phyloP scores from a whole-genome alignment of 2,329 filamentous ascomycete species.

The Diaporthe nobilis region DNA sequence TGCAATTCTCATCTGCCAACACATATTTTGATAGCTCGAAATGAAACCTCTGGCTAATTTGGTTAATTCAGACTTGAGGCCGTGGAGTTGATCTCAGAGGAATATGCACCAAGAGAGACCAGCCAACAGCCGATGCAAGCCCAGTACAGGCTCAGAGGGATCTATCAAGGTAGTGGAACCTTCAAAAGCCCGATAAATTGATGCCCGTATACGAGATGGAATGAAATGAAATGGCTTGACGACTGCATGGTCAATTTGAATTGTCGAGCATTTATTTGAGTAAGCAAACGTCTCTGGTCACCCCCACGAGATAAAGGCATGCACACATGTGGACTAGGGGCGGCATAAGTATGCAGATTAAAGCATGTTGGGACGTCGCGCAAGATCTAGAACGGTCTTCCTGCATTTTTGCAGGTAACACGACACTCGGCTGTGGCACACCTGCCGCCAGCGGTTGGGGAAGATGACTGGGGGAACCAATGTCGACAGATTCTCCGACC shows the following conservation, averaged over 20 bases:
- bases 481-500: background rate
- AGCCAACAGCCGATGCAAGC: background rate
- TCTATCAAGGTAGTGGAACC: background rate
- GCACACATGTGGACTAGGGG: background rate
- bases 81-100: background rate
- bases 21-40: background rate
- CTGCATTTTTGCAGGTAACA: background rate
- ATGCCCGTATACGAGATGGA: background rate
- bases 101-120: background rate
- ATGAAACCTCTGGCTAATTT: background rate
- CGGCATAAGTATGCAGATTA: background rate
- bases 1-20: background rate
- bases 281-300: background rate
- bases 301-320: background rate
- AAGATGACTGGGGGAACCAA: slow-evolving; percentile 11
- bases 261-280: background rate
- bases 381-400: slow-evolving; percentile 11
- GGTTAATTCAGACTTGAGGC: background rate
- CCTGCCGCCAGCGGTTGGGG: slow-evolving; percentile 1
- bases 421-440: background rate
- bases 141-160: background rate
- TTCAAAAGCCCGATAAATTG: background rate
- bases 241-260: background rate
- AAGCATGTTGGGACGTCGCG: background rate
- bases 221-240: background rate